Base-by-base conservation (phyloP, 164 flowering plant species). In the Magnolia officinalis region DNA sequence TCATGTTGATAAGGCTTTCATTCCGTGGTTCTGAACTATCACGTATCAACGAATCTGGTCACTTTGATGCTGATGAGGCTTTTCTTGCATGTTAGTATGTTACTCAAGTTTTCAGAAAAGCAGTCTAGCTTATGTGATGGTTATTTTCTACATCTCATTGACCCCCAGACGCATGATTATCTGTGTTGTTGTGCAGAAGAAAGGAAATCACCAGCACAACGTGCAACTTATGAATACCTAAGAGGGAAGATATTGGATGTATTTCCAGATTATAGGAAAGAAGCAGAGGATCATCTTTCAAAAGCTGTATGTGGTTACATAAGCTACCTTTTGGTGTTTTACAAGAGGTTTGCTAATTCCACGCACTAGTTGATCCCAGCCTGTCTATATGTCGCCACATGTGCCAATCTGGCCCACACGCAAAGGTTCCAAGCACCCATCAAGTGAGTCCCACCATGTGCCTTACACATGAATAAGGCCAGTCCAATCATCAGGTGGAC, bases 281-380 rank as follows among this genome's bases (percentile, higher is more conserved):
- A 93, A 82, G 98, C 98, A 7, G 98, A 93, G 79, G 97, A 92
- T 80, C 97, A 95, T 88, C 92, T 95, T 70, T 90, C 97, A 50
- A 95, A 95, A 91, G 94, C 98, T 81, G 98, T 95, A 82, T 84
- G 89, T 77, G 63, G 72, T 70, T 45, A 70, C n/a, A 63, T 8
- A 64, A 69, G 63, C 61, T 80, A 64, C 45, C 11, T 79, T 37
- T 50, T 75, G 26, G 52, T 19, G 21, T 55, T 11, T 16, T 55
- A 55, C 61, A 55, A 55, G 45, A 37, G 45, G 45, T 37, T 37
- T 37, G 45, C 45, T 37, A 37, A 37, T 4, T 37, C 45, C 45
- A 37, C 45, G 1, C 61, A 11, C 13, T 55, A 11, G 61, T 55
- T 55, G 61, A 55, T 55, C 61, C 16, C 13, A 55, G 61, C 61